phyloP scores from a whole-genome alignment of 1,284 basidiomycete species.

The Tilletia setariae region DNA sequence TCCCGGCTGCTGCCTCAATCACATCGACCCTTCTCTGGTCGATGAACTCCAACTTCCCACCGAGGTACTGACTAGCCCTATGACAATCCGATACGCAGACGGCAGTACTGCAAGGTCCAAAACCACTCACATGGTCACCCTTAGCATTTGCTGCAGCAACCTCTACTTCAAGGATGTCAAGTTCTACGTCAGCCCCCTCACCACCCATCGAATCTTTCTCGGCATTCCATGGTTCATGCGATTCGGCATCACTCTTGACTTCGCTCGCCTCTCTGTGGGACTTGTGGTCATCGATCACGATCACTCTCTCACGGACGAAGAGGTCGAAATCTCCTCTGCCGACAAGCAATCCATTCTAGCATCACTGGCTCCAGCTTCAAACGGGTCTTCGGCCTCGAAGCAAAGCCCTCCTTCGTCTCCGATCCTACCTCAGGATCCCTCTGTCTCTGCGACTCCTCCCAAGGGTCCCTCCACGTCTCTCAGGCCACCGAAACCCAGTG shows the following conservation, averaged over 20 bases:
- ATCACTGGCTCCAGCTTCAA: neutral
- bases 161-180: neutral
- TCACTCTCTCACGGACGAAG: neutral
- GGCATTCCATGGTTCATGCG: conserved; percentile 11
- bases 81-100: too few species aligned
- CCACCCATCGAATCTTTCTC: conserved; percentile 4
- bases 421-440: neutral
- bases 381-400: neutral
- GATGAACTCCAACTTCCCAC: neutral
- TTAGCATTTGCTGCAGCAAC: neutral
- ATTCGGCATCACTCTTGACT: neutral
- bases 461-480: neutral
- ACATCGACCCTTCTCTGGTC: neutral
- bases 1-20: neutral
- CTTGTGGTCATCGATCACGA: neutral
- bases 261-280: neutral
- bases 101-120: neutral
- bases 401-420: neutral
- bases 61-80: neutral
- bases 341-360: neutral
- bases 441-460: neutral
- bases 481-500: neutral
- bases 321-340: neutral
- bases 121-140: neutral
- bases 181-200: conserved; percentile 4